Conservation (phyloP, 1,139 yeast species). For the Hemisphaericaspora subhashii region DNA sequence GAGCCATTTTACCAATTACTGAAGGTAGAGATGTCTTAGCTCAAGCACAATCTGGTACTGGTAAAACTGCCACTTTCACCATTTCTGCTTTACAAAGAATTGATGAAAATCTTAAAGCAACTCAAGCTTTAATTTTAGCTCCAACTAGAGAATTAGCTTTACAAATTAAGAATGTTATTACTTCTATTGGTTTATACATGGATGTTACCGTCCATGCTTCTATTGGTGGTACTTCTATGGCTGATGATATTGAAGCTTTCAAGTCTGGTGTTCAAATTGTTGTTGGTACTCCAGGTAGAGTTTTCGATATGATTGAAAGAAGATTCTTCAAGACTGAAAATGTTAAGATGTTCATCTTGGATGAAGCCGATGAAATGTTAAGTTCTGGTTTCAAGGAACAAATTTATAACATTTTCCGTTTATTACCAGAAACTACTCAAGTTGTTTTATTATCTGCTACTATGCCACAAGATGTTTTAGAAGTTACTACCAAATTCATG, state of each 20-base stretch:
- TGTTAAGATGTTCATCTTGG: slow-evolving; percentile 95
- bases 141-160: slow-evolving; percentile 99
- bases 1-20: slow-evolving; percentile 95
- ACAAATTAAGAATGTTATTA: slow-evolving; percentile 95
- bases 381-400: slow-evolving; percentile 97
- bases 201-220: slow-evolving; percentile 95
- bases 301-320: slow-evolving; percentile 94
- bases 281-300: slow-evolving; percentile 99
- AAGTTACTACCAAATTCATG: slow-evolving; percentile 96
- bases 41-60: slow-evolving; percentile 99
- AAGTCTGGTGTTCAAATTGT: slow-evolving; percentile 93
- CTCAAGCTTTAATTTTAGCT: slow-evolving; percentile 93
- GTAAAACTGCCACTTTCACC: slow-evolving; percentile 99
- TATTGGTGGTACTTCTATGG: slow-evolving; percentile 95
- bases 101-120: slow-evolving; percentile 71
- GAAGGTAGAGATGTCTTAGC: slow-evolving; percentile 97
- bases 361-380: slow-evolving; percentile 99
- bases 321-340: slow-evolving; percentile 85
- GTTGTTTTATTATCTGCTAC: slow-evolving; percentile 97
- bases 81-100: slow-evolving; percentile 95
- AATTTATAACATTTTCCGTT: slow-evolving; percentile 93
- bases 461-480: slow-evolving; percentile 96
- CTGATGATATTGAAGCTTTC: slow-evolving; percentile 90
- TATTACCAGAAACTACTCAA: slow-evolving; percentile 92
- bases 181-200: slow-evolving; percentile 92